Evolutionary conservation across 225 moss, liverwort and hornwort species (phyloP).

Genomic region (Pseudisothecium myosuroides): DNA sequence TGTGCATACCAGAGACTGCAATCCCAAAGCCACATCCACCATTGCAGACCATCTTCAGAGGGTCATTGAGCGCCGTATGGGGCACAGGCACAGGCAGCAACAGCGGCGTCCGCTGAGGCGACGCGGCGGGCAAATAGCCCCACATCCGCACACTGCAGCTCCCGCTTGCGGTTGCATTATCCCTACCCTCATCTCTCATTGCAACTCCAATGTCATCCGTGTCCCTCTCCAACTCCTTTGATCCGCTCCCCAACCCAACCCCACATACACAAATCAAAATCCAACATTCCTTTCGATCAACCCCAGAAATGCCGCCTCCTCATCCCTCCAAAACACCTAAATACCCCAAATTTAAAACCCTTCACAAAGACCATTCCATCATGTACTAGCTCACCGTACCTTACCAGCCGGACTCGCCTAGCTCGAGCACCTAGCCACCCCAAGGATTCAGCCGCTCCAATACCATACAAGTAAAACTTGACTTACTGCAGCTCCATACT

Average conservation of each 20-base stretch:
- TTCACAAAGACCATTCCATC: not conserved
- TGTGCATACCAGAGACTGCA: conserved; percentile 62
- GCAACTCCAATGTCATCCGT: conserved; percentile 9
- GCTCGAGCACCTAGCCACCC: not conserved
- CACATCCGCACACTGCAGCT: conserved; percentile 53
- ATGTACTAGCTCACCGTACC: not conserved
- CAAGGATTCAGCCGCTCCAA: not conserved
- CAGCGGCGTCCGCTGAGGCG: conserved; percentile 37
- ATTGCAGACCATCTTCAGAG: conserved; percentile 47
- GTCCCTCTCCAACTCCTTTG: not conserved
- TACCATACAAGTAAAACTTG: not conserved
- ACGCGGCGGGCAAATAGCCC: conserved; percentile 75
- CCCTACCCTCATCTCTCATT: conserved; percentile 23
- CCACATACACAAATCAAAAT: not conserved
- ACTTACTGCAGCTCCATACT: conserved; percentile 10
- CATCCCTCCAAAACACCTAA: not conserved
- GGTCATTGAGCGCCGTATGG: conserved; percentile 13
- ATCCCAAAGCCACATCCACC: conserved; percentile 85
- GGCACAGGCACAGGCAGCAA: conserved; percentile 40
- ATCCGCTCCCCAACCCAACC: not conserved
- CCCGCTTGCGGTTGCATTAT: not conserved
- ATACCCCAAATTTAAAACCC: not conserved
- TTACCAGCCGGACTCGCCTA: not conserved
- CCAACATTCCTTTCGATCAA: not conserved
- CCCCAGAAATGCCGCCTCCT: not conserved